These are phyloP conservation scores for Angomonas deanei DNA, from an alignment of 208 protist species.

Conservation along the genomic window DNA sequence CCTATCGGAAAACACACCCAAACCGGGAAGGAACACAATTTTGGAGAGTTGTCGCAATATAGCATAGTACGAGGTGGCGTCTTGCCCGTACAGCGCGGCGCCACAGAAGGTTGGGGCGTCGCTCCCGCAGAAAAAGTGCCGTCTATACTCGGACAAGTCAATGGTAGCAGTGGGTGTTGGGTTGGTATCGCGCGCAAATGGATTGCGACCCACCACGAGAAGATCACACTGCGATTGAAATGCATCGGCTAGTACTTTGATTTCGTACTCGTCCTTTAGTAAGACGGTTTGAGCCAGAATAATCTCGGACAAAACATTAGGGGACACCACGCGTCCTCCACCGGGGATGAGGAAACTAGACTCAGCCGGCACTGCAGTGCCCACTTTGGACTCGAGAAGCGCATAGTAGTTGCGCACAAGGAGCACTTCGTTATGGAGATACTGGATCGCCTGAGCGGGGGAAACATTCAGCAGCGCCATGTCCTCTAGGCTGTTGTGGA, in stretches of 20 bases:
- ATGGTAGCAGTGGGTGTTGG: neutral
- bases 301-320: too few relatives aligned
- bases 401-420: neutral
- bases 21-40: neutral
- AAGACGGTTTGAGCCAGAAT: too few relatives aligned
- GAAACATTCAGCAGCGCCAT: neutral
- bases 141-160: neutral
- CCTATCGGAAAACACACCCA: neutral
- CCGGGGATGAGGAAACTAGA: neutral
- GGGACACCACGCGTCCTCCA: too few relatives aligned
- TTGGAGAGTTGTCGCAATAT: neutral
- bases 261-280: too few relatives aligned
- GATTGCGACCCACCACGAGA: too few relatives aligned
- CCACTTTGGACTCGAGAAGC: neutral
- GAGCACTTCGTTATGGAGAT: neutral
- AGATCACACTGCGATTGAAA: too few relatives aligned
- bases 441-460: neutral
- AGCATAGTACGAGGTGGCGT: neutral
- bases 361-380: neutral
- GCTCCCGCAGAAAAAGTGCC: neutral
- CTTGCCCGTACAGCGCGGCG: neutral
- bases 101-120: neutral
- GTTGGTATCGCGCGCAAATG: too few relatives aligned
- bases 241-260: too few relatives aligned
- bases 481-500: neutral